Base-by-base conservation (phyloP, 306 rosid species). In the Trifolium repens region DNA sequence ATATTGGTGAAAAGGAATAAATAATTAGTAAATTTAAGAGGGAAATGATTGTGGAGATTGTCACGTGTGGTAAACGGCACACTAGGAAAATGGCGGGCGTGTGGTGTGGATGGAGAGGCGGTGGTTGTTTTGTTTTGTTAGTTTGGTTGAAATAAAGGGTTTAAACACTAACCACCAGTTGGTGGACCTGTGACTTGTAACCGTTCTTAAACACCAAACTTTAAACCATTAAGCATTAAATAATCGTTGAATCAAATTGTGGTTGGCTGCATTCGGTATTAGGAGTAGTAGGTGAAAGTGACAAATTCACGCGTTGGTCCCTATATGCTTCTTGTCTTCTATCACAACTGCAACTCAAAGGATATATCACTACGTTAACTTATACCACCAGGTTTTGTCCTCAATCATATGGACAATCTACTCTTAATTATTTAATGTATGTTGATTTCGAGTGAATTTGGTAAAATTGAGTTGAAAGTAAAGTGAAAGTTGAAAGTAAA, bases 101-200 rank as follows among this genome's bases (percentile, higher is more conserved):
- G 71, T 43, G 37, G 5, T 34, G 37, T 71, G 74, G 35, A 59
- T 85, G 1, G 1, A 37, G 42, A 37, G 42, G 10, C 42, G 42
- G 81, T 81, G 55, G 89, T 84, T 78, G 96, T 87, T 91, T 93
- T n/a, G n/a, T n/a, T n/a, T n/a, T n/a, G n/a, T n/a, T n/a, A n/a
- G n/a, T n/a, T n/a, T 81, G 55, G 89, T 89, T 89, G 81, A 83
- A 80, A 61, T 16, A 16, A 39, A 81, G 82, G 85, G 87, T 81
- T 88, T 81, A 80, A 83, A 83, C 69, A 85, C 81, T 83, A 89
- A 89, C 98, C 78, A 91, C 97, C 91, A 89, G 93, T 89, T 80
- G 97, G 96, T 91, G 80, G 88, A 91, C 87, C 92, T 84, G 79
- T 83, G 86, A 81, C 85, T 71, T 69, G 80, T 77, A 52, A 35